A percentile compares a stretch with the other conserved stretches of the same genome.
Evolutionary conservation across 1,284 basidiomycete genomes (phyloP).

Genomic region (Cryptococcus sp.): DNA sequence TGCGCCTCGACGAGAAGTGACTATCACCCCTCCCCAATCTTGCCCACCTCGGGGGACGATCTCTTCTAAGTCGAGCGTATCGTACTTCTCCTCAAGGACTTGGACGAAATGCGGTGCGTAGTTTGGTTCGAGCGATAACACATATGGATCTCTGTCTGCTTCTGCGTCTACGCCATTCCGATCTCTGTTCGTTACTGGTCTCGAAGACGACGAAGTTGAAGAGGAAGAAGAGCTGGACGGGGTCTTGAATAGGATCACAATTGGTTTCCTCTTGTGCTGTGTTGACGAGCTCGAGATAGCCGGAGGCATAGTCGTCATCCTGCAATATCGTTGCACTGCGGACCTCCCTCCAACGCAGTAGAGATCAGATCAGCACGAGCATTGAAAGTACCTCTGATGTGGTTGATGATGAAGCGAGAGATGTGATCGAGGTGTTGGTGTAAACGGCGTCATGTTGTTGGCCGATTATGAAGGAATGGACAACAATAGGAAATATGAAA

Average conservation of each 20-base stretch:
- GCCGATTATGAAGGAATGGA: too few relatives aligned
- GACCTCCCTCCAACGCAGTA: too few relatives aligned
- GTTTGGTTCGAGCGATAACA: too few relatives aligned
- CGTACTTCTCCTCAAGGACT: constrained; percentile 13
- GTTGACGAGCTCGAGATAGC: not conserved
- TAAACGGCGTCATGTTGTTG: too few relatives aligned
- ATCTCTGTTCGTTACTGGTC: constrained; percentile 3
- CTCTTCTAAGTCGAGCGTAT: not conserved
- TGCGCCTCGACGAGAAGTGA: constrained; percentile 14
- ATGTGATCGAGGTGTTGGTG: too few relatives aligned
- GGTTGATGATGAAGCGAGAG: too few relatives aligned
- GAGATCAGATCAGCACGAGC: too few relatives aligned
- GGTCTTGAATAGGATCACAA: constrained; percentile 22
- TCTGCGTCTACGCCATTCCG: not conserved
- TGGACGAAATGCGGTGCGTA: constrained; percentile 12
- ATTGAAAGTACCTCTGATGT: too few relatives aligned
- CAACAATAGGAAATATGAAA: too few relatives aligned
- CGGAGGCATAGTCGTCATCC: not conserved
- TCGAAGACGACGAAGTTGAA: not conserved
- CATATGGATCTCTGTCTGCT: too few relatives aligned
- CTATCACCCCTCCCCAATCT: constrained; percentile 16
- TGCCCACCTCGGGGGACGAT: not conserved
- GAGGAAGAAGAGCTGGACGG: constrained; percentile 6
- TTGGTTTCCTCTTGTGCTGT: not conserved
- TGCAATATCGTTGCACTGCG: not conserved